Conservation (phyloP, 208 protist genomes). For the Crithidia acanthocephali region DNA sequence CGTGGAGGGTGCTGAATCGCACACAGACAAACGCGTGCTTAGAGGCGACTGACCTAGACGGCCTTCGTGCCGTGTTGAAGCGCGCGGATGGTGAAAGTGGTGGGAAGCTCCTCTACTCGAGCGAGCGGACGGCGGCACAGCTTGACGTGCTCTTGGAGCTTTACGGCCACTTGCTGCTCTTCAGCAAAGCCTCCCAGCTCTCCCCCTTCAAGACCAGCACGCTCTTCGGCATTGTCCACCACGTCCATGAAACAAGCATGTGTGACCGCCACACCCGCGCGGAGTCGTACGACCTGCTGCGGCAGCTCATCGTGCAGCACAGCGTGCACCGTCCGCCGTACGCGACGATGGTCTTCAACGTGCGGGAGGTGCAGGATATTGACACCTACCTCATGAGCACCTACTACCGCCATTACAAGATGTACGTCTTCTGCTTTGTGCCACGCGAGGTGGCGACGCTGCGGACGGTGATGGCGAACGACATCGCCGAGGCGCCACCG, state of each 20-base stretch:
- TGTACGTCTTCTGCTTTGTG: slow-evolving; percentile 92
- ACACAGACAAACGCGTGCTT: slow-evolving; percentile 66
- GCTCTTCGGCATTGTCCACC: slow-evolving; percentile 70
- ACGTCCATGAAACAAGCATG: slow-evolving; percentile 79
- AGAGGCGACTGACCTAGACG: slow-evolving; percentile 43
- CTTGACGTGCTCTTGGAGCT: slow-evolving; percentile 77
- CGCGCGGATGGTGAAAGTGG: slow-evolving; percentile 30
- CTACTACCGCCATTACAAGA: slow-evolving; percentile 94
- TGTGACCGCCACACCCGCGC: slow-evolving; percentile 49
- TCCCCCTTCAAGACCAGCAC: slow-evolving; percentile 84
- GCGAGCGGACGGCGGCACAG: slow-evolving; percentile 38
- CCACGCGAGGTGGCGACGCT: slow-evolving; percentile 67
- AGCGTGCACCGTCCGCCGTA: slow-evolving; percentile 90
- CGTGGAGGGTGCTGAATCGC: slow-evolving; percentile 63
- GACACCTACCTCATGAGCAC: slow-evolving; percentile 87
- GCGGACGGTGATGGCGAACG: slow-evolving; percentile 47
- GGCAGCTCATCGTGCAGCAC: slow-evolving; percentile 77
- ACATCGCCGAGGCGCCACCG: slow-evolving; percentile 62
- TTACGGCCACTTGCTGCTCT: slow-evolving; percentile 82
- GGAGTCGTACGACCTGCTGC: slow-evolving; percentile 74
- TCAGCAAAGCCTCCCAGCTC: slow-evolving; percentile 65
- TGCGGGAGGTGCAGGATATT: slow-evolving; percentile 83
- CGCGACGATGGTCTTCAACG: slow-evolving; percentile 80
- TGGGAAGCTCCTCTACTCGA: slow-evolving; percentile 40
- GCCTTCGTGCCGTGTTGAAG: slow-evolving; percentile 52